These are phyloP conservation scores for Aspergillus coremiiformis DNA, from an alignment of 495 filamentous ascomycete species.

Conservation along the genomic window DNA sequence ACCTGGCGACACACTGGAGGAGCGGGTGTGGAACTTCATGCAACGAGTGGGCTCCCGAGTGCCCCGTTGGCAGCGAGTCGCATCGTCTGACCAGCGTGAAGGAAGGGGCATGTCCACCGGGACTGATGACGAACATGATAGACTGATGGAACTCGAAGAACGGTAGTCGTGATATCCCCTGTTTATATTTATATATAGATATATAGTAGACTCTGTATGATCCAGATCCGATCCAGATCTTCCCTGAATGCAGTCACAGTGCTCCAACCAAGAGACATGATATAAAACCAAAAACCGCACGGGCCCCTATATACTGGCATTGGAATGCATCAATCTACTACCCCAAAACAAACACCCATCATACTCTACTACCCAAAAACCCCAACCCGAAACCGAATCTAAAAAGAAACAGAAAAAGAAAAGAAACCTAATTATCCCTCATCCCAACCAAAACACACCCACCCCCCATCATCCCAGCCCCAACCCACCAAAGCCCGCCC, in stretches of 20 bases:
- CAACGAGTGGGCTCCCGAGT: slow-evolving; percentile 50
- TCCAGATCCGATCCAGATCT: too few relatives aligned
- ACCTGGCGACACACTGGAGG: slow-evolving; percentile 42
- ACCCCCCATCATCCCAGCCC: slow-evolving; percentile 73
- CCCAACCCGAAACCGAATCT: background rate
- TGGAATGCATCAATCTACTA: too few relatives aligned
- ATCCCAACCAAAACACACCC: slow-evolving; percentile 88
- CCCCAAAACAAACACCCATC: too few relatives aligned
- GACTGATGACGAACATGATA: slow-evolving; percentile 55
- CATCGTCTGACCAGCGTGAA: background rate
- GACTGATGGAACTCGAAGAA: slow-evolving; percentile 56
- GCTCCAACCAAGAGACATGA: too few relatives aligned
- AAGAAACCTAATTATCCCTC: slow-evolving; percentile 41
- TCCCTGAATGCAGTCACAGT: too few relatives aligned
- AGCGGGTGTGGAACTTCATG: slow-evolving; percentile 62
- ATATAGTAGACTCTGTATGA: background rate
- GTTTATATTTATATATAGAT: background rate
- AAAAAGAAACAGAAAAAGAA: background rate
- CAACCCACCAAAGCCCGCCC: slow-evolving; percentile 79
- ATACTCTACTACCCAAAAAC: background rate
- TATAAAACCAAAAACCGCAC: too few relatives aligned
- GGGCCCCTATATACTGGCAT: too few relatives aligned
- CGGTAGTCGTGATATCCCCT: slow-evolving; percentile 16
- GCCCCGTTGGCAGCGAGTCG: slow-evolving; percentile 23
- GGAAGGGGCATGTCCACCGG: background rate